Percentiles rank a stretch among this genome's conserved stretches.
Conservation (phyloP, 2,329 filamentous ascomycete species). For the Colletotrichum noveboracense region DNA sequence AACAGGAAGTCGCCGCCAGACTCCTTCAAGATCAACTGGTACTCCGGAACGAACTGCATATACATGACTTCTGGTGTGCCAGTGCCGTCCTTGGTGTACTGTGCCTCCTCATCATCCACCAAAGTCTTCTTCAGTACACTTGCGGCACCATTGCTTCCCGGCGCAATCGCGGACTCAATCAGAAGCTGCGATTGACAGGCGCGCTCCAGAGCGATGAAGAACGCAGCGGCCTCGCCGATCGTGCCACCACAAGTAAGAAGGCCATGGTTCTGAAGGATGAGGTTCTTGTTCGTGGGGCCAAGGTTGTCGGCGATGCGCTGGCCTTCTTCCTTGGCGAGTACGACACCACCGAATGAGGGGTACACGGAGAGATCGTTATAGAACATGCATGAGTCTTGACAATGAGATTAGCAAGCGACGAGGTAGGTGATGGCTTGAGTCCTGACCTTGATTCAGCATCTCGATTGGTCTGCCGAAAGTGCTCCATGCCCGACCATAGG, state of each 20-base stretch:
- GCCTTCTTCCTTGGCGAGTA: conserved; percentile 67
- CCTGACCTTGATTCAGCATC: conserved; percentile 63
- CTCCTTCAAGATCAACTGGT: conserved; percentile 33
- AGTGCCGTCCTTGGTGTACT: conserved; percentile 32
- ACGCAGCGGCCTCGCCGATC: conserved; percentile 73
- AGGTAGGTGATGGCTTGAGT: too few species aligned
- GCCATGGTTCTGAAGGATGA: conserved; percentile 74
- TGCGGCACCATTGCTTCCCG: conserved; percentile 22
- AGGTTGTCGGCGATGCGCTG: conserved; percentile 65
- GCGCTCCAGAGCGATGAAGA: conserved; percentile 71
- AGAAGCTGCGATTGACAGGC: conserved; percentile 71
- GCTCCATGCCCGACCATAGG: conserved; percentile 69
- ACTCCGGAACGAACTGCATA: conserved; percentile 39
- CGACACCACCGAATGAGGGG: conserved; percentile 52
- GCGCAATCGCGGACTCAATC: conserved; percentile 62
- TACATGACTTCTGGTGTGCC: conserved; percentile 35
- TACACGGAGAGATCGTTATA: conserved; percentile 69
- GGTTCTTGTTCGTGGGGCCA: conserved; percentile 59
- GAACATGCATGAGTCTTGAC: conserved; percentile 63
- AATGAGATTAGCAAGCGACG: rapidly evolving
- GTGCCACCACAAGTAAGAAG: conserved; percentile 71
- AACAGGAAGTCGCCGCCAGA: conserved; percentile 33
- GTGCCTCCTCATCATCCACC: conserved; percentile 46
- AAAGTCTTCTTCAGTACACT: conserved; percentile 35
- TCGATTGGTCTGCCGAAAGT: conserved; percentile 66